Percentiles rank a stretch among this genome's conserved stretches.
phyloP scores from a whole-genome alignment of 2,329 filamentous ascomycete genomes.

The Aspergillus clavatus region DNA sequence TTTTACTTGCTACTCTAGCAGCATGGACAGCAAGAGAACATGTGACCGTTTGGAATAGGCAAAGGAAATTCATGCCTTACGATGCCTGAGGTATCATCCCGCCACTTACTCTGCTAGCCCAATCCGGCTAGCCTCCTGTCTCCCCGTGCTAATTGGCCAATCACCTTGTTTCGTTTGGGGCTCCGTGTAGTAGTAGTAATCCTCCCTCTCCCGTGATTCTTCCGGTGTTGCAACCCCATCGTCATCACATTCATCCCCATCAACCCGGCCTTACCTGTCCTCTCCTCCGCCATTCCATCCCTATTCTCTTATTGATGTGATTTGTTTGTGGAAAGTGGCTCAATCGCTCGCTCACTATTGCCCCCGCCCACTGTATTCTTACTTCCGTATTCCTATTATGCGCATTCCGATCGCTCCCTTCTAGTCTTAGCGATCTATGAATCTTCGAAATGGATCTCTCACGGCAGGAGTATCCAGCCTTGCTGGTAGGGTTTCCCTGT shows the following conservation, averaged over 20 bases:
- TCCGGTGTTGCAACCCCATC: slow-evolving; percentile 8
- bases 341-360: slow-evolving; percentile 21
- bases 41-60: neutral
- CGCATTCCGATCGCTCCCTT: slow-evolving; percentile 20
- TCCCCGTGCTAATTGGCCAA: neutral
- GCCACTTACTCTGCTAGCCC: neutral
- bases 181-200: too few relatives aligned
- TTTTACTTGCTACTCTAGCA: slow-evolving; percentile 5
- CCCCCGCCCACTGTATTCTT: slow-evolving; percentile 9
- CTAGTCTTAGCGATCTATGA: slow-evolving; percentile 22
- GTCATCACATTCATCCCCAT: slow-evolving; percentile 13
- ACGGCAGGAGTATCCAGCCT: slow-evolving; percentile 84
- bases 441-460: slow-evolving; percentile 63
- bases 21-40: slow-evolving; percentile 3
- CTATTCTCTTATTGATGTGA: slow-evolving; percentile 11
- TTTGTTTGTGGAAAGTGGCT: slow-evolving; percentile 1
- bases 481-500: slow-evolving; percentile 66
- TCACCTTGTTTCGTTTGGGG: neutral
- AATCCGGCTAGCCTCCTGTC: neutral
- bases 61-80: neutral
- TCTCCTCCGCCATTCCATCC: neutral
- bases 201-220: slow-evolving; percentile 3
- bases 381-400: slow-evolving; percentile 31
- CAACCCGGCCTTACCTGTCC: slow-evolving; percentile 8
- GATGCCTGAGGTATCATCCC: neutral